Evolutionary conservation across 768 basidiomycete genomes (phyloP), one percentile per base, ranked within the genome.

Genomic region (Pisolithus microcarpus): DNA sequence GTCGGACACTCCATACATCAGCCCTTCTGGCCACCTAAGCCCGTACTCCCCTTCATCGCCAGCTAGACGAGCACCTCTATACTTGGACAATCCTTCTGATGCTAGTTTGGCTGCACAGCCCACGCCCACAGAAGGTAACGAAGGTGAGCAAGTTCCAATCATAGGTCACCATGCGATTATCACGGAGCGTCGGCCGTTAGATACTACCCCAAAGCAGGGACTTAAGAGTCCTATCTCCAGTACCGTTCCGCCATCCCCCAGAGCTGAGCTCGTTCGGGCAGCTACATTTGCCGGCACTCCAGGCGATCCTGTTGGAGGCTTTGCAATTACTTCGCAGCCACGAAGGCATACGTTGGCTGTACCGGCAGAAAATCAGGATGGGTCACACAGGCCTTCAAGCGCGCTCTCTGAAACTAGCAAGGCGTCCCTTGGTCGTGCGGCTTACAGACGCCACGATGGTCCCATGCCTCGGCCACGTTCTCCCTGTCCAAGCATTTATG

Each of bases 371-470:
- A 44, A 36, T 30, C 40, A 50, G 39, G 55, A 54, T 34, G 21
- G 47, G 24, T 23, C 40, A 36, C 38, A 26, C 37, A 23, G 47
- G 36, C 45, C 55, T 10, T 23, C 52, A n/a, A 54, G 52, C 9
- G 49, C 42, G 19, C 52, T 50, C 19, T 56, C 55, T 28, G 48
- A 47, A 26, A 42, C 45, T 30, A 46, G 45, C 38, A 51, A 46
- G 38, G 15, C 37, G 7, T 43, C 49, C 30, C 23, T 53, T 54
- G 55, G 53, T 21, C 52, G 55, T 40, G 43, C 49, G 21, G 42
- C 54, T 10, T 56, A 56, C 43, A 49, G 55, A 42, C 53, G 53
- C 18, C 55, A 56, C 30, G 55, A 56, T 40, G 55, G 55, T 24
- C 55, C 49, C 39, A 28, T 53, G 30, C 55, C 55, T 23, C 52